Evolutionary conservation across 495 filamentous ascomycete species (phyloP).

Genomic region (Penicillium odoratum): DNA sequence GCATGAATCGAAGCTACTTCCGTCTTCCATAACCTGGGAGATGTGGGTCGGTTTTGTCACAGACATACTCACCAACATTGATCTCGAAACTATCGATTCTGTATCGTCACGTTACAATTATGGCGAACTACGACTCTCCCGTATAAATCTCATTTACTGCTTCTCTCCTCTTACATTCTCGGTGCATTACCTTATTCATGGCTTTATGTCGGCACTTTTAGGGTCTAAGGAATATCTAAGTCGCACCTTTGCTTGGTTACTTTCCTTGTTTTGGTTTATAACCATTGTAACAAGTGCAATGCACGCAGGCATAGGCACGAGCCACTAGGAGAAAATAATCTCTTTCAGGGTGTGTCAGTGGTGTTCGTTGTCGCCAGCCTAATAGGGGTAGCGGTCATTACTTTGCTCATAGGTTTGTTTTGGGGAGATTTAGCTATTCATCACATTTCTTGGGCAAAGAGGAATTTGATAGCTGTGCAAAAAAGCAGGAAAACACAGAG

Average conservation of each 20-base stretch:
- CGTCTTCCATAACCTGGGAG: slow-evolving; percentile 10
- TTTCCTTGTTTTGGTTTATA: slow-evolving; percentile 10
- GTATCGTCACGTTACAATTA: slow-evolving; percentile 12
- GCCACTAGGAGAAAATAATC: neutral
- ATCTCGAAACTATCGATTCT: slow-evolving; percentile 1
- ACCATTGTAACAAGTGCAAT: slow-evolving; percentile 9
- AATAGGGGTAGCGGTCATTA: neutral
- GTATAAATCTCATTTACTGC: slow-evolving; percentile 11
- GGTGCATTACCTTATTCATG: neutral
- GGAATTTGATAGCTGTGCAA: slow-evolving; percentile 3
- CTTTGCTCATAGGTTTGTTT: neutral
- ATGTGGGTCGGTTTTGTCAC: slow-evolving; percentile 8
- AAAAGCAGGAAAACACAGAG: no score
- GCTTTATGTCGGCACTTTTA: slow-evolving; percentile 2
- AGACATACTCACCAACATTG: slow-evolving; percentile 6
- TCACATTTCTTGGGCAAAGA: slow-evolving; percentile 7
- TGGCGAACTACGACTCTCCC: slow-evolving; percentile 11
- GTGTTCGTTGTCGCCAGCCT: slow-evolving; percentile 8
- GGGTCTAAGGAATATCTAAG: slow-evolving; percentile 9
- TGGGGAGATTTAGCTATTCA: slow-evolving; percentile 7
- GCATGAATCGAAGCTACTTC: slow-evolving; percentile 4
- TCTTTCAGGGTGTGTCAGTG: slow-evolving; percentile 9
- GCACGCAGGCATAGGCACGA: slow-evolving; percentile 12
- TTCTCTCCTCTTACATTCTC: slow-evolving; percentile 6
- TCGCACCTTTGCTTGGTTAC: slow-evolving; percentile 11